A percentile compares a stretch with the other conserved stretches of the same genome.
phyloP scores from a whole-genome alignment of 768 basidiomycete genomes.

The Tulasnella calospora region DNA sequence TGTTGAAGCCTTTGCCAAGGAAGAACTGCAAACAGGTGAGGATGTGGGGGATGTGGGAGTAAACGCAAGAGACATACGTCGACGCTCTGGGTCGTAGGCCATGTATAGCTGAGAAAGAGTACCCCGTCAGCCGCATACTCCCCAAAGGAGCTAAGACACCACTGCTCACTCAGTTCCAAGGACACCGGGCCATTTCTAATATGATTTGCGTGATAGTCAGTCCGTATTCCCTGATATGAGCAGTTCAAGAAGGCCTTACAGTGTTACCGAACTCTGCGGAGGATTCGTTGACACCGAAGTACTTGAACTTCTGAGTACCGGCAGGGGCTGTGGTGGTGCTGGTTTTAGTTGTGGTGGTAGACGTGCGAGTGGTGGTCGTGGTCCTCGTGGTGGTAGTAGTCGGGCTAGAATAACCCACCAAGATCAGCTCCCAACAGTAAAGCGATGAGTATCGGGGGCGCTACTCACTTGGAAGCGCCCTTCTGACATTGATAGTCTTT shows the following conservation, averaged over 20 bases:
- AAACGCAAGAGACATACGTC: slow-evolving; percentile 36
- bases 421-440: neutral
- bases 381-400: slow-evolving; percentile 34
- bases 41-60: too few relatives aligned
- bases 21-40: slow-evolving; percentile 42
- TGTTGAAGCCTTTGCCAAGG: slow-evolving; percentile 53
- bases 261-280: slow-evolving; percentile 57
- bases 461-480: neutral
- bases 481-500: slow-evolving; percentile 16
- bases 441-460: neutral
- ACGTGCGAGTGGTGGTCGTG: slow-evolving; percentile 31
- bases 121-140: neutral
- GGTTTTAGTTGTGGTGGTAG: slow-evolving; percentile 24
- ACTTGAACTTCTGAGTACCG: slow-evolving; percentile 46
- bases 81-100: slow-evolving; percentile 44
- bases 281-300: slow-evolving; percentile 59
- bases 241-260: neutral
- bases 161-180: slow-evolving; percentile 35
- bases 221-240: neutral
- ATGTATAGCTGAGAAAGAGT: slow-evolving; percentile 39
- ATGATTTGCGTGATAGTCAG: slow-evolving; percentile 30
- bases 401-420: slow-evolving; percentile 30
- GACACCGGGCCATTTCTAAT: slow-evolving; percentile 46
- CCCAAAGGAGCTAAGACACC: neutral
- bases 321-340: slow-evolving; percentile 2